These are phyloP conservation scores for Lactarius hengduanensis DNA, from an alignment of 768 basidiomycete genomes.

Conservation along the genomic window DNA sequence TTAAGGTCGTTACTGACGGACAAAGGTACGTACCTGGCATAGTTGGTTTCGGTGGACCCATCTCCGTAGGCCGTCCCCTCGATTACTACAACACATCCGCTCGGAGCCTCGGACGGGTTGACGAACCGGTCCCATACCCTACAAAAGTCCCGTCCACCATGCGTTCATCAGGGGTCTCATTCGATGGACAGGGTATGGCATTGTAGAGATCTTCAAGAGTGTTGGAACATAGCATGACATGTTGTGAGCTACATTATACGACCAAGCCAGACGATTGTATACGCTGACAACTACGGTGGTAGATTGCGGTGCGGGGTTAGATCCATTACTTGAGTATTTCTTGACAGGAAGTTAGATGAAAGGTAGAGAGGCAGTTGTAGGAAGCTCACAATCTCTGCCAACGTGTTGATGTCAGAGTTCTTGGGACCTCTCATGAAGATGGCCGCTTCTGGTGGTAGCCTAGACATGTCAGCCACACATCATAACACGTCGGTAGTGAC, in stretches of 20 bases:
- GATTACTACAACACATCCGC: slow-evolving; percentile 56
- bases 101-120: slow-evolving; percentile 27
- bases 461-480: slow-evolving; percentile 32
- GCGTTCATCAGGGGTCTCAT: slow-evolving; percentile 48
- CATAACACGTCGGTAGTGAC: slow-evolving; percentile 31
- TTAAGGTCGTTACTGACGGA: neutral
- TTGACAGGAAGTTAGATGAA: slow-evolving; percentile 19
- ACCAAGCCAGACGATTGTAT: slow-evolving; percentile 60
- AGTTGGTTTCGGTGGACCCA: slow-evolving; percentile 47
- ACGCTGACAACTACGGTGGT: slow-evolving; percentile 60
- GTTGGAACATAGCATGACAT: slow-evolving; percentile 67
- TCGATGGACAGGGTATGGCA: slow-evolving; percentile 60
- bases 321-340: slow-evolving; percentile 15
- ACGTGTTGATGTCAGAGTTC: slow-evolving; percentile 64
- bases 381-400: slow-evolving; percentile 42
- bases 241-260: slow-evolving; percentile 63
- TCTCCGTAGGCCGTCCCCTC: slow-evolving; percentile 62
- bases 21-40: slow-evolving; percentile 51
- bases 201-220: slow-evolving; percentile 62
- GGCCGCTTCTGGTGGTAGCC: slow-evolving; percentile 52
- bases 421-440: slow-evolving; percentile 63
- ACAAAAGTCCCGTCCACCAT: slow-evolving; percentile 35
- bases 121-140: slow-evolving; percentile 35
- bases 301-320: slow-evolving; percentile 34
- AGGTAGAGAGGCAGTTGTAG: neutral